Conservation (phyloP, 176 grass and related monocot species). For the Cenchrus purpureus region DNA sequence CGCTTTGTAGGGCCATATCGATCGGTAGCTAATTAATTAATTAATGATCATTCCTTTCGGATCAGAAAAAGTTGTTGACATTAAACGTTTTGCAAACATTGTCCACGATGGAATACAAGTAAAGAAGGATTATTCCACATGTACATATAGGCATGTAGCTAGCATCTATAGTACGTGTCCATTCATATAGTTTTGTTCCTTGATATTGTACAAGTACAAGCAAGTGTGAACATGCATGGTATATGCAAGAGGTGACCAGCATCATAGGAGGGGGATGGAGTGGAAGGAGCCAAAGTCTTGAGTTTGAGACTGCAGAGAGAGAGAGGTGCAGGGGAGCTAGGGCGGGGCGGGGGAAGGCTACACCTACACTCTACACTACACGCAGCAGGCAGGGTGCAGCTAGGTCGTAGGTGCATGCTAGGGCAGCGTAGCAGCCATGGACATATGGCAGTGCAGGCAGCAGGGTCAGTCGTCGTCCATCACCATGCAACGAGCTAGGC, state of each 20-base stretch:
- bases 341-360: not conserved
- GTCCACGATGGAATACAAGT: too few relatives aligned
- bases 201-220: not conserved
- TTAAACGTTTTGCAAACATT: too few relatives aligned
- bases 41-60: too few relatives aligned
- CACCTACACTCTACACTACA: not conserved
- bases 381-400: not conserved
- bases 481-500: not conserved
- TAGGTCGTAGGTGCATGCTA: not conserved
- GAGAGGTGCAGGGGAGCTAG: not conserved
- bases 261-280: not conserved
- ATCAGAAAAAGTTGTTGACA: too few relatives aligned
- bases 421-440: slow-evolving; percentile 9
- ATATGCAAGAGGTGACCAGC: not conserved
- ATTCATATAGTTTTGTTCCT: too few relatives aligned
- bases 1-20: too few relatives aligned
- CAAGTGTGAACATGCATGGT: not conserved
- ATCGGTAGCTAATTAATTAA: too few relatives aligned
- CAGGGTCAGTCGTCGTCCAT: not conserved
- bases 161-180: too few relatives aligned
- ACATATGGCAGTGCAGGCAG: not conserved
- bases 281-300: slow-evolving; percentile 48
- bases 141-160: too few relatives aligned
- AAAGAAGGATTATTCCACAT: too few relatives aligned
- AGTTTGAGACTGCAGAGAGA: slow-evolving; percentile 41